Evolutionary conservation across 208 protist genomes (phyloP).

Genomic region (Tritrichomonas musculus): DNA sequence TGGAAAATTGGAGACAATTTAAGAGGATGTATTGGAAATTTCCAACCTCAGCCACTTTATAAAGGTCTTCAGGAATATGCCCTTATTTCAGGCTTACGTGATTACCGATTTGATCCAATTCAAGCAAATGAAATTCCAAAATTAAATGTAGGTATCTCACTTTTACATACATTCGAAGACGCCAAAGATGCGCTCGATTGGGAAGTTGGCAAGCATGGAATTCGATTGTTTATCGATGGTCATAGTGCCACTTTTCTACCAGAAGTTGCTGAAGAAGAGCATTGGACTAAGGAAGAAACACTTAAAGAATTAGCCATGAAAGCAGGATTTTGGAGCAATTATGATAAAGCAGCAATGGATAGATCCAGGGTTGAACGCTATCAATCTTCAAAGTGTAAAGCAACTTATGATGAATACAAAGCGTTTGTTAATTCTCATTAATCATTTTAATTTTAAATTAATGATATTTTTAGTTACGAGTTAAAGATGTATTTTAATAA

Average conservation of each 20-base stretch:
- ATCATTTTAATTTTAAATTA: too few relatives aligned
- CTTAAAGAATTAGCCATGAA: not conserved
- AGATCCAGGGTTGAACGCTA: not conserved
- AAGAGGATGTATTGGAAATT: not conserved
- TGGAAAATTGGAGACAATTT: not conserved
- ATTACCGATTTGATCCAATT: constrained; percentile 1
- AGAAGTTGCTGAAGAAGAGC: constrained; percentile 19
- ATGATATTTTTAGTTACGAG: too few relatives aligned
- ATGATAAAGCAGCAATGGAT: not conserved
- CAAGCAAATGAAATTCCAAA: not conserved
- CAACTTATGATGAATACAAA: not conserved
- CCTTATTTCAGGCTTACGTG: not conserved
- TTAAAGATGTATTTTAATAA: too few relatives aligned
- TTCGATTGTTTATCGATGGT: not conserved
- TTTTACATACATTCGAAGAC: not conserved
- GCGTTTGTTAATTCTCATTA: too few relatives aligned
- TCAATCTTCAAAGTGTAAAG: not conserved
- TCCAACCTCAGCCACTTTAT: not conserved
- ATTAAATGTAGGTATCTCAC: not conserved
- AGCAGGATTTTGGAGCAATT: not conserved
- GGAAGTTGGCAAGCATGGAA: not conserved
- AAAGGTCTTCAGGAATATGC: not conserved
- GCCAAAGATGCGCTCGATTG: not conserved
- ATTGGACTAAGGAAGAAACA: not conserved
- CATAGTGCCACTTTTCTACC: not conserved